Evolutionary conservation across 225 moss, liverwort and hornwort genomes (phyloP).

Genomic region (Asterella californica): DNA sequence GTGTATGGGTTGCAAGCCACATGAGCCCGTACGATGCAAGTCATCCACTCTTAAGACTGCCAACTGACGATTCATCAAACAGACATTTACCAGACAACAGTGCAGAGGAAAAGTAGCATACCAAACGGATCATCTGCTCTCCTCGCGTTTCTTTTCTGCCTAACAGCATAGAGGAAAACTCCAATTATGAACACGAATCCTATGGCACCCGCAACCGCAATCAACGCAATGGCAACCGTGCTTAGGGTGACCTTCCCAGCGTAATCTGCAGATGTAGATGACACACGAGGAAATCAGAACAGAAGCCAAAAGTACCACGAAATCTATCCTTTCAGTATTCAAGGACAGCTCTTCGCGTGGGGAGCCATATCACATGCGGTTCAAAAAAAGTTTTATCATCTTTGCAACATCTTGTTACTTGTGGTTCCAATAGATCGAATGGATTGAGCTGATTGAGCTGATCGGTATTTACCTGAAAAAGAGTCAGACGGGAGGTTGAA

Average conservation of each 20-base stretch:
- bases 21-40: not conserved
- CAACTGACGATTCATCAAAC: not conserved
- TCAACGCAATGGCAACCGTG: conserved; percentile 53
- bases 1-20: not conserved
- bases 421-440: not conserved
- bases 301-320: not conserved
- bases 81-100: not conserved
- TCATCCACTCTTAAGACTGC: not conserved
- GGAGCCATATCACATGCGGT: not conserved
- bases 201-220: conserved; percentile 40
- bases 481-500: conserved; percentile 11
- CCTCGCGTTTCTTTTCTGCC: conserved; percentile 55
- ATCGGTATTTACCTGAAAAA: conserved; percentile 7
- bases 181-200: conserved; percentile 28
- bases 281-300: not conserved
- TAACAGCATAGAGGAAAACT: conserved; percentile 32
- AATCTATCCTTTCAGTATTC: not conserved
- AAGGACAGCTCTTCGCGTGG: not conserved
- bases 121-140: conserved; percentile 65
- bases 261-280: not conserved
- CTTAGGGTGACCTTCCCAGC: not conserved
- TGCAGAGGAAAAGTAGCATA: conserved; percentile 10
- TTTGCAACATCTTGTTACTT: not conserved
- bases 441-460: not conserved
- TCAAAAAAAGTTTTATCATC: no score